Evolutionary conservation across 208 protist species (phyloP).

Genomic region (Trypanosoma boissoni): DNA sequence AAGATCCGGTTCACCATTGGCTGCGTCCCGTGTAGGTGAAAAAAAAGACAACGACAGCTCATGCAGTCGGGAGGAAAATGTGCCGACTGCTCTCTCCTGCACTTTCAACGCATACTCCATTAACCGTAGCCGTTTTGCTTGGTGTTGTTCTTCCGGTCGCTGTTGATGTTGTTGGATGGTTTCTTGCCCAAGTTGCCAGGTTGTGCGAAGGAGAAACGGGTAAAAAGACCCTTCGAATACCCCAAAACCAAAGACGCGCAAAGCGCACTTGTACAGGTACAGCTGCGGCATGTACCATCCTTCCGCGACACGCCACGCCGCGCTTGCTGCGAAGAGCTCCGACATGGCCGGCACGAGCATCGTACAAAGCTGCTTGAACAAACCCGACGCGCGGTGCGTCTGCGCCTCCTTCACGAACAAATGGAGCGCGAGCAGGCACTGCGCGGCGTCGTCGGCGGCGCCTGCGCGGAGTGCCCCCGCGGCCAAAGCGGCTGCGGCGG

Average conservation of each 20-base stretch:
- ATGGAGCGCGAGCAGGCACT: constrained; percentile 58
- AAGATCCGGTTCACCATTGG: not conserved
- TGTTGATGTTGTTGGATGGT: not conserved
- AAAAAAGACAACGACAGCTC: constrained; percentile 55
- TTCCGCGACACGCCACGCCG: constrained; percentile 13
- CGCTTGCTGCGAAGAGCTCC: constrained; percentile 36
- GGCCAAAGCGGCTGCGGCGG: constrained; percentile 33
- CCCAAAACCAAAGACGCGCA: constrained; percentile 67
- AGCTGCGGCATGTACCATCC: constrained; percentile 42
- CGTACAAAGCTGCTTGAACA: constrained; percentile 48
- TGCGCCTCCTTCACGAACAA: constrained; percentile 69
- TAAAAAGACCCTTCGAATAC: constrained; percentile 66
- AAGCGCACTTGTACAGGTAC: constrained; percentile 69
- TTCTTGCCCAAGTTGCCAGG: constrained; percentile 44
- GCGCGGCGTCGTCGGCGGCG: constrained; percentile 8
- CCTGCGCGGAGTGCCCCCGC: constrained; percentile 1
- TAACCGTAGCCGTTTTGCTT: constrained; percentile 29
- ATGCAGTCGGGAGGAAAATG: constrained; percentile 43
- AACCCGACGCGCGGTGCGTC: constrained; percentile 36
- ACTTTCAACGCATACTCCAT: constrained; percentile 76
- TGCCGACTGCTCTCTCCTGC: constrained; percentile 35
- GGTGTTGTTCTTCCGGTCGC: constrained; percentile 3
- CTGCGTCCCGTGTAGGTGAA: not conserved
- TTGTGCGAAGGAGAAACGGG: constrained; percentile 38
- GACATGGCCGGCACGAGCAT: constrained; percentile 47